Evolutionary conservation across 2,329 filamentous ascomycete genomes (phyloP).

Genomic region (Xylariaceae sp.): DNA sequence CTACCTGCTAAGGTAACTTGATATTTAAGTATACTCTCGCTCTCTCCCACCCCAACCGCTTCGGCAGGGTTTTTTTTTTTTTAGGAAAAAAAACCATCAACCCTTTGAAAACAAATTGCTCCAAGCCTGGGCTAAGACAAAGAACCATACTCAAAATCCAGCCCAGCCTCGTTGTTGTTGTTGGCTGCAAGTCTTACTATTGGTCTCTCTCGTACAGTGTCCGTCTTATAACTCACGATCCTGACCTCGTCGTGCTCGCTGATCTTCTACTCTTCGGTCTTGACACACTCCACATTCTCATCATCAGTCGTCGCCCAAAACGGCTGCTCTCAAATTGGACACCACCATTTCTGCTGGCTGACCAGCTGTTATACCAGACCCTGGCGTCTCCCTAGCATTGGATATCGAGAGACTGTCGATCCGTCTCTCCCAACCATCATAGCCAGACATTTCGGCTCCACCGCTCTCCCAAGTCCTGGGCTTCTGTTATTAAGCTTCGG

Average conservation of each 20-base stretch:
- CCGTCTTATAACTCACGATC: slow-evolving; percentile 20
- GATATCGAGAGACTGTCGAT: slow-evolving; percentile 53
- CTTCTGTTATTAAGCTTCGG: slow-evolving; percentile 42
- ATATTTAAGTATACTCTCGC: too few species aligned
- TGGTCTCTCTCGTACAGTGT: slow-evolving; percentile 19
- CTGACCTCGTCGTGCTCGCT: slow-evolving; percentile 31
- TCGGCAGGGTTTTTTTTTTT: slow-evolving; percentile 4
- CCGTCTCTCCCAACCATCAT: slow-evolving; percentile 35
- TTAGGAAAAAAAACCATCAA: slow-evolving; percentile 9
- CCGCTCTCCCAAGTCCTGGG: slow-evolving; percentile 41
- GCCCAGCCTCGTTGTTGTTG: slow-evolving; percentile 12
- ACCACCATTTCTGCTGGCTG: slow-evolving; percentile 30
- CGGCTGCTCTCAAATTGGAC: slow-evolving; percentile 34
- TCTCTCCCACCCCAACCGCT: slow-evolving; percentile 12
- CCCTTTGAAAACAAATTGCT: background rate
- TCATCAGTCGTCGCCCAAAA: slow-evolving; percentile 32
- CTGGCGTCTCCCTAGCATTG: slow-evolving; percentile 42
- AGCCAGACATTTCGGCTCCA: slow-evolving; percentile 30
- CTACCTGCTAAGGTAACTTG: too few species aligned
- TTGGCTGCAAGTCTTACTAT: slow-evolving; percentile 20
- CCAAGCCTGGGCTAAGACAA: too few species aligned
- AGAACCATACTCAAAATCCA: too few species aligned
- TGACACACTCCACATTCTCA: slow-evolving; percentile 35
- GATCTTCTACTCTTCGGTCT: slow-evolving; percentile 35
- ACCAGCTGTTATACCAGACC: slow-evolving; percentile 30